Conservation (phyloP, 257 asterid genomes). For the Solanum virginianum region DNA sequence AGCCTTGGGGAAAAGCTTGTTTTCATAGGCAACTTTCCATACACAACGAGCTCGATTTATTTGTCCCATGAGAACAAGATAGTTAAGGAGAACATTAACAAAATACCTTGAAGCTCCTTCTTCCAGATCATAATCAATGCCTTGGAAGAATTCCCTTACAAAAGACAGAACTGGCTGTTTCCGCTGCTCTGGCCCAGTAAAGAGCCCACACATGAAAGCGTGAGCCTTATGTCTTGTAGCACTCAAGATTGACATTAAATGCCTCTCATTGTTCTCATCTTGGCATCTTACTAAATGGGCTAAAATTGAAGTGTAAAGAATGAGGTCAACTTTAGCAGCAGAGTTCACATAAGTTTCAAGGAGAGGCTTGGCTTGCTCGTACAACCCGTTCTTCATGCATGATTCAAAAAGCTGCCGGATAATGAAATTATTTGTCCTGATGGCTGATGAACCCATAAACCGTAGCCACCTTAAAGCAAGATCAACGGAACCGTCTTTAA, state of each 20-base stretch:
- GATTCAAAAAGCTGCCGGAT: constrained; percentile 88
- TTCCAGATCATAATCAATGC: constrained; percentile 77
- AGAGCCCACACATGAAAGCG: constrained; percentile 81
- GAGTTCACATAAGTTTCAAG: constrained; percentile 73
- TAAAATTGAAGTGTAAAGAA: constrained; percentile 85
- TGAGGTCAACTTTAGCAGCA: constrained; percentile 78
- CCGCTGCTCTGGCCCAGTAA: constrained; percentile 88
- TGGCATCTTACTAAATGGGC: constrained; percentile 92
- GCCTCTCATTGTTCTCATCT: constrained; percentile 78
- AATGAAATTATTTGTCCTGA: constrained; percentile 90
- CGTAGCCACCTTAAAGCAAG: constrained; percentile 89
- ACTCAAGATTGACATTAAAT: constrained; percentile 86
- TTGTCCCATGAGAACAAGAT: constrained; percentile 96
- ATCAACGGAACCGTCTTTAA: constrained; percentile 87
- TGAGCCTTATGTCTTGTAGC: constrained; percentile 85
- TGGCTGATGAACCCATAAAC: constrained; percentile 90
- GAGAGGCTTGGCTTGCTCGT: constrained; percentile 88
- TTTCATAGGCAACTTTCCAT: constrained; percentile 96
- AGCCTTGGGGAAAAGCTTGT: constrained; percentile 92
- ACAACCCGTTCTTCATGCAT: constrained; percentile 82
- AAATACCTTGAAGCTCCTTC: constrained; percentile 91
- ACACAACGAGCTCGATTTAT: constrained; percentile 97
- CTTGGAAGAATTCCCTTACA: constrained; percentile 83
- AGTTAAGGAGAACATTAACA: constrained; percentile 87
- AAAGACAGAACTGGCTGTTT: constrained; percentile 72